Evolutionary conservation across 768 basidiomycete species (phyloP).

Genomic region (Amanita brunnescens): DNA sequence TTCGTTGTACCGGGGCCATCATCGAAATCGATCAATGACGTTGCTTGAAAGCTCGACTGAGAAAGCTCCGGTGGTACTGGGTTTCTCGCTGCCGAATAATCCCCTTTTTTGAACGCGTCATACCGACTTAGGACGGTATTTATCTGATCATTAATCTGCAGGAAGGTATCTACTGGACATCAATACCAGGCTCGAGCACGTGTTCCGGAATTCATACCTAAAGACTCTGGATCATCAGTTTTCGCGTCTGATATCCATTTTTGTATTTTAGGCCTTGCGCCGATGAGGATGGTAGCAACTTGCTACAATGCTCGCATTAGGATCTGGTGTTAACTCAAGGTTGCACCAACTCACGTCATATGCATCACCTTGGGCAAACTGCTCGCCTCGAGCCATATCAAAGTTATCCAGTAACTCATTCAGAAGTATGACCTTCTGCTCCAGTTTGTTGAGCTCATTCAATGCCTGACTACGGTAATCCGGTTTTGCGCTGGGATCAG

Average conservation of each 20-base stretch:
- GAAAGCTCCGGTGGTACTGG: slow-evolving; percentile 59
- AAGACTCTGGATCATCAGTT: slow-evolving; percentile 79
- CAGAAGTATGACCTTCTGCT: slow-evolving; percentile 89
- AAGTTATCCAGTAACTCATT: slow-evolving; percentile 97
- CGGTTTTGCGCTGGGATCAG: slow-evolving; percentile 89
- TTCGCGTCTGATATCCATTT: slow-evolving; percentile 97
- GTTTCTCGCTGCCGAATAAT: slow-evolving; percentile 61
- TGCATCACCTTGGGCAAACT: slow-evolving; percentile 80
- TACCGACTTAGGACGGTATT: slow-evolving; percentile 87
- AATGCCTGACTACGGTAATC: slow-evolving; percentile 90
- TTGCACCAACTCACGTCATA: slow-evolving; percentile 61
- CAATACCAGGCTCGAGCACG: not conserved
- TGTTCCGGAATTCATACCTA: slow-evolving; percentile 44
- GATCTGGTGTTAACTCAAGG: not conserved
- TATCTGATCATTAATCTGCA: slow-evolving; percentile 97
- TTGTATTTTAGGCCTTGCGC: slow-evolving; percentile 89
- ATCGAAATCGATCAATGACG: slow-evolving; percentile 75
- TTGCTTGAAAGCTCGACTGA: slow-evolving; percentile 22
- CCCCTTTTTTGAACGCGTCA: slow-evolving; percentile 89
- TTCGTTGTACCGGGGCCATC: slow-evolving; percentile 27
- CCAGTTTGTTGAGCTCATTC: slow-evolving; percentile 87
- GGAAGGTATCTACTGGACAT: slow-evolving; percentile 63
- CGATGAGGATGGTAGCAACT: slow-evolving; percentile 74
- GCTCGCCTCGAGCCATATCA: slow-evolving; percentile 60
- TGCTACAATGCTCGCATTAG: slow-evolving; percentile 42